Percentiles rank a stretch among this genome's conserved stretches.
These are phyloP conservation scores for Colletotrichum sp. DNA, from an alignment of 2,329 filamentous ascomycete genomes.

Conservation along the genomic window DNA sequence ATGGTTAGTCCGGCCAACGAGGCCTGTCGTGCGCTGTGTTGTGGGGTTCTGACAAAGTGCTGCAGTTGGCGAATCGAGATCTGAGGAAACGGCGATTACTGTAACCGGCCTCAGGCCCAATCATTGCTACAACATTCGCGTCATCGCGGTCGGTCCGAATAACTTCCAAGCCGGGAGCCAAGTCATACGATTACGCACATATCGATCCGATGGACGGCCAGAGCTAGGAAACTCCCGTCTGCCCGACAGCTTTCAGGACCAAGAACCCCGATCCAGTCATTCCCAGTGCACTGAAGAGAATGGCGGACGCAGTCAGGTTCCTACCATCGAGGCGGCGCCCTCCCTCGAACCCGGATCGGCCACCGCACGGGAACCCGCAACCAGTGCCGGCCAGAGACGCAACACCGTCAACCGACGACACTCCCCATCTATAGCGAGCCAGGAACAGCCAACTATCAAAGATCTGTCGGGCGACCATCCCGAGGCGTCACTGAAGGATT, in stretches of 20 bases:
- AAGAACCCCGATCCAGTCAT: slow-evolving; percentile 43
- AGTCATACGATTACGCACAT: slow-evolving; percentile 84
- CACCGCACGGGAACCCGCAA: slow-evolving; percentile 68
- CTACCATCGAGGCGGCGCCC: slow-evolving; percentile 64
- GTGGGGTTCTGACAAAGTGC: neutral
- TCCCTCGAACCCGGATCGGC: slow-evolving; percentile 65
- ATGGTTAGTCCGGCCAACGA: slow-evolving; percentile 62
- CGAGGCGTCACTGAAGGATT: slow-evolving; percentile 73
- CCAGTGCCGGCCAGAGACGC: slow-evolving; percentile 52
- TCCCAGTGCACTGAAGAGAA: slow-evolving; percentile 43
- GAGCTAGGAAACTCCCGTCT: slow-evolving; percentile 61
- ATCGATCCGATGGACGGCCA: slow-evolving; percentile 67
- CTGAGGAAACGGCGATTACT: slow-evolving; percentile 84
- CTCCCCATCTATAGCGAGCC: slow-evolving; percentile 52
- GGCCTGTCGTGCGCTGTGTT: neutral
- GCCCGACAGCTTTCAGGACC: slow-evolving; percentile 59
- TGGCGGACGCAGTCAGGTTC: slow-evolving; percentile 53
- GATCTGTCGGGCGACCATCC: slow-evolving; percentile 51
- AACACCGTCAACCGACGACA: slow-evolving; percentile 76
- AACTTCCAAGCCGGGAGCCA: slow-evolving; percentile 92
- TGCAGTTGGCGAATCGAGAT: slow-evolving; percentile 80
- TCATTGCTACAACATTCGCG: slow-evolving; percentile 91
- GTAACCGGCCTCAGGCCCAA: slow-evolving; percentile 86
- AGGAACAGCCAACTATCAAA: slow-evolving; percentile 54
- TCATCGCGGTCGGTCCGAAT: slow-evolving; percentile 88